These are phyloP conservation scores for Hysterangium stoloniferum DNA, from an alignment of 768 basidiomycete genomes.

Conservation along the genomic window DNA sequence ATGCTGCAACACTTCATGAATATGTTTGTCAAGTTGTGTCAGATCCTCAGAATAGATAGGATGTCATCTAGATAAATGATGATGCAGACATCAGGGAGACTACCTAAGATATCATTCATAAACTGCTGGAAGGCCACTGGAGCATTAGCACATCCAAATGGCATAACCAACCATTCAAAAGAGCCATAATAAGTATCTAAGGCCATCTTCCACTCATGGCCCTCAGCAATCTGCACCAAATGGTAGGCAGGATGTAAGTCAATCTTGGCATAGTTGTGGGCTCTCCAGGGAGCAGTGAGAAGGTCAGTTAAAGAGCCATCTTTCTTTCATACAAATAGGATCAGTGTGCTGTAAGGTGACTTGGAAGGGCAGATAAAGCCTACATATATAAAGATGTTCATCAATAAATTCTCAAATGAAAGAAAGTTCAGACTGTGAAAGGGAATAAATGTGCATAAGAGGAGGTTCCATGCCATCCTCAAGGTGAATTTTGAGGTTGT, in stretches of 20 bases:
- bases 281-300: constrained; percentile 7
- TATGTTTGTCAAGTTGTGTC: neutral
- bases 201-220: constrained; percentile 37
- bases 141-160: constrained; percentile 31
- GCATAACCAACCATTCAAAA: too few relatives aligned
- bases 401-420: constrained; percentile 30
- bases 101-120: too few relatives aligned
- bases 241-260: constrained; percentile 33
- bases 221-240: too few relatives aligned
- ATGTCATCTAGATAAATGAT: too few relatives aligned
- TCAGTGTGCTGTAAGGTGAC: constrained; percentile 19
- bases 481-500: constrained; percentile 31
- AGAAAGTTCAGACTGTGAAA: constrained; percentile 26
- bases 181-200: too few relatives aligned
- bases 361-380: constrained; percentile 29
- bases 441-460: too few relatives aligned
- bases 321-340: constrained; percentile 26
- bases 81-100: too few relatives aligned
- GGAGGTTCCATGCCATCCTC: too few relatives aligned
- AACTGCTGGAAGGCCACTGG: constrained; percentile 36
- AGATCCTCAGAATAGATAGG: constrained; percentile 27
- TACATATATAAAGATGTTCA: constrained; percentile 25
- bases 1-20: constrained; percentile 27
- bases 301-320: constrained; percentile 24
- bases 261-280: constrained; percentile 19